Base-by-base conservation (phyloP, 1,139 yeast genomes). In the Casaregolazyma suthepensis region DNA sequence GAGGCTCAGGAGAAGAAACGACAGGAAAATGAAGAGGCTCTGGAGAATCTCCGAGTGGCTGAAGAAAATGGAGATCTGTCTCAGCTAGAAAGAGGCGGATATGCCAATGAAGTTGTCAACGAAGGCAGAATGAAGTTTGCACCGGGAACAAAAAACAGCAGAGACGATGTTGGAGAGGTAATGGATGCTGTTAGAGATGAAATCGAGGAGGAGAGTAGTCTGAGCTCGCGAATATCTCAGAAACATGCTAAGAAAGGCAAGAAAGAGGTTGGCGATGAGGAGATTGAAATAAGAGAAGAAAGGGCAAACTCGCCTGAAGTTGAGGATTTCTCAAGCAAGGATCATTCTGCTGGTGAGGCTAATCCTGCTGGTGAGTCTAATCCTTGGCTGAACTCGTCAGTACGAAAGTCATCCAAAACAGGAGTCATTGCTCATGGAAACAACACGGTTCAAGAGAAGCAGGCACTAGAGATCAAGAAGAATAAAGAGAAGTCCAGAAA, bases 41-140 rank as follows among this genome's bases (percentile, higher is more conserved):
- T 84, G 48, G 80, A 76, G 53, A 72, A 73, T 49, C 67, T 89
- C 56, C 76, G 78, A 59, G 74, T 59, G n/a, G 61, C 60, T 13
- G 56, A 61, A 56, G 75, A 73, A 26, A 68, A 71, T 43, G 82
- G 78, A 20, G 77, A 70, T 20, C 38, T 43, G 45, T 43, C 29
- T 5, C 35, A 22, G 3, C 67, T 78, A 7, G 81, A 80, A 18
- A 80, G 78, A 59, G 68, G 75, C n/a, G 73, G 56, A 19, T 58
- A 60, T 15, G 64, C 62, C 29, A 60, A 61, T 42, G 60, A 55
- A 37, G 54, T 71, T 18, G 66, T 81, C 50, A 89, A 89, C 67
- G 77, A 78, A 59, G 98, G 97, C 45, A 81, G 99, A 71, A 78
- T 96, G 68, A 76, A 83, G 4, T 91, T 87, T 64, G 81, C 90